Base-by-base conservation (phyloP, 306 rosid species). In the Spatholobus suberectus region DNA sequence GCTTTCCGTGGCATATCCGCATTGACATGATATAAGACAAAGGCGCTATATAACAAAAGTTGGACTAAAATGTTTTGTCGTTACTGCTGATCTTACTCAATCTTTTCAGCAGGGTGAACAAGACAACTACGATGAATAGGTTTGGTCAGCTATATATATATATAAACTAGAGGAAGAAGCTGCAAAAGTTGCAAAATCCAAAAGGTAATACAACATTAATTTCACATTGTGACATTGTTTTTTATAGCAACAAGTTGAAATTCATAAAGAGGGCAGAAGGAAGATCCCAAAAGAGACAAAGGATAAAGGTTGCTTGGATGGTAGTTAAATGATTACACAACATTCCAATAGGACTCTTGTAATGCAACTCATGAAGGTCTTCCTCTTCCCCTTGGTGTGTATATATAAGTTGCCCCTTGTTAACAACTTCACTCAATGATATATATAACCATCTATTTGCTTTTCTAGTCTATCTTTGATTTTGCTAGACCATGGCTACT, bases 321-420 rank as follows among this genome's bases (percentile, higher is more conserved):
- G 6, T 62, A 84, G 79, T 52, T 63, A 74, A 43, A 17, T 63
- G 80, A 77, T 84, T 73, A 44, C 76, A 84, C 87, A 47, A 52
- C 44, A 70, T 78, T 78, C 83, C 83, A 84, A 70, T 77, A 71
- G n/a, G 4, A 69, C 17, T 18, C 6, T 71, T 70, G 41, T 26
- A 49, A 44, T 41, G 41, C 37, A 76, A 34, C 21, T n/a, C n/a
- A 6, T 59, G 9, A 35, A n/a, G 63, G 11, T n/a, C n/a, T n/a
- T n/a, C n/a, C n/a, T 43, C 24, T 37, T 35, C 6, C 18, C 29
- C 23, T 37, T 34, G 13, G 54, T 1, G 32, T 78, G 9, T 54
- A 54, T 61, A 76, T 40, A 62, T 29, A 44, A 41, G 46, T 62
- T 62, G 14, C 14, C n/a, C 14, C 13, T 35, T 55, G 21, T 41